These are phyloP conservation scores for Xylaria bambusicola DNA, from an alignment of 495 filamentous ascomycete species.

Conservation along the genomic window DNA sequence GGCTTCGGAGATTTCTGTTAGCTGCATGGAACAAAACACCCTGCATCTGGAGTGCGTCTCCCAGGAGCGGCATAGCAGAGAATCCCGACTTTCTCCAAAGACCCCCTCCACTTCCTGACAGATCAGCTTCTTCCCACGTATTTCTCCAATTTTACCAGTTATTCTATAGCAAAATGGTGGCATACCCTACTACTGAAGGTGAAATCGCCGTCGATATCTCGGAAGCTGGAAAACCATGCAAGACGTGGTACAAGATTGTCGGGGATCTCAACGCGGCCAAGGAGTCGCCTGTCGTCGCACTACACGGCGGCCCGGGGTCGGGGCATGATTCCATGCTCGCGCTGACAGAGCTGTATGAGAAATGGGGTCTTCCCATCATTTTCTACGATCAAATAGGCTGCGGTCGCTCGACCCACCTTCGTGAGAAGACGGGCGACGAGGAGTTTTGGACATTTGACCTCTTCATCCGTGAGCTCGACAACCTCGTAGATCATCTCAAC, in stretches of 20 bases:
- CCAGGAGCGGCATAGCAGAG: too few relatives aligned
- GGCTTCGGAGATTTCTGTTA: too few relatives aligned
- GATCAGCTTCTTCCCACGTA: not conserved
- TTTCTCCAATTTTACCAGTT: not conserved
- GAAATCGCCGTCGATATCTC: slow-evolving; percentile 16
- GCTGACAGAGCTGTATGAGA: slow-evolving; percentile 35
- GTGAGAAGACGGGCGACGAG: slow-evolving; percentile 39
- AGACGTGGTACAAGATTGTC: slow-evolving; percentile 43
- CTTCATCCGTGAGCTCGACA: slow-evolving; percentile 52
- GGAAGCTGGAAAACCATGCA: slow-evolving; percentile 32
- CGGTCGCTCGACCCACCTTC: slow-evolving; percentile 47
- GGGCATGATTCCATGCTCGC: slow-evolving; percentile 40
- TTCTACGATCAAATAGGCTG: slow-evolving; percentile 57
- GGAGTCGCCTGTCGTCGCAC: slow-evolving; percentile 35
- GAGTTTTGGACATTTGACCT: slow-evolving; percentile 51
- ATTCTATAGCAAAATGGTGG: not conserved
- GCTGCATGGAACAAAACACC: too few relatives aligned
- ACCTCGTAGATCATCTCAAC: slow-evolving; percentile 41
- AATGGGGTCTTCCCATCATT: slow-evolving; percentile 44
- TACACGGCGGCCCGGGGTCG: slow-evolving; percentile 52
- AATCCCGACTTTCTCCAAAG: too few relatives aligned
- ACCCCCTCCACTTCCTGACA: too few relatives aligned
- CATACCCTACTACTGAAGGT: slow-evolving; percentile 8
- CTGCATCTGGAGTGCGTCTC: too few relatives aligned
- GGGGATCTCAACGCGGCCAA: slow-evolving; percentile 8